phyloP scores from a whole-genome alignment of 164 flowering plant species.

The Vitis labrusca region DNA sequence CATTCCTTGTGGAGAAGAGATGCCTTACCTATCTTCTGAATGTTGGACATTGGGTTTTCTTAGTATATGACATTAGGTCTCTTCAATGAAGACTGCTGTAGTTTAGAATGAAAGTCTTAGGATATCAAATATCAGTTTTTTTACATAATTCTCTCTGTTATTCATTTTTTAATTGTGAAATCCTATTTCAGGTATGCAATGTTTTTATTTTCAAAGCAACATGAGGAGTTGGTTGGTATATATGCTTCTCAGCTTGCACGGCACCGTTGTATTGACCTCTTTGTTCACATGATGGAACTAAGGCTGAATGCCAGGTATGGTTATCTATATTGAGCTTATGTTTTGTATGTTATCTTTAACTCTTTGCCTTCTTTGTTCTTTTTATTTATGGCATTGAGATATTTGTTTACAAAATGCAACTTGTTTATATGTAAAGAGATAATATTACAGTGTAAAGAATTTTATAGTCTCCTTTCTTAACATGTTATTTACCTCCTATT shows the following conservation, averaged over 20 bases:
- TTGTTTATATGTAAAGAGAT: too few species aligned
- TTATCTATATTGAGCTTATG: neutral
- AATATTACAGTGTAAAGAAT: too few species aligned
- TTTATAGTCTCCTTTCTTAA: too few species aligned
- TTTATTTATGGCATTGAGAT: too few species aligned
- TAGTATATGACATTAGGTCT: neutral
- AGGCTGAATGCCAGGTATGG: conserved; percentile 75
- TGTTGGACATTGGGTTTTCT: neutral
- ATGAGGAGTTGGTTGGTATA: conserved; percentile 92
- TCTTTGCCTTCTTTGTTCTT: too few species aligned
- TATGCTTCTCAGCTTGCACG: conserved; percentile 96
- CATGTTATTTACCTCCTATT: too few species aligned
- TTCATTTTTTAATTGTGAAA: neutral
- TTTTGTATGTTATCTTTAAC: neutral
- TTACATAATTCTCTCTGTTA: neutral
- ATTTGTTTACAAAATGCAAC: too few species aligned
- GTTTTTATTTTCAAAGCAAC: conserved; percentile 85
- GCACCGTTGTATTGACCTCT: conserved; percentile 92
- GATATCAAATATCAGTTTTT: neutral
- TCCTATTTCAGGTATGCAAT: conserved; percentile 81
- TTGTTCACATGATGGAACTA: conserved; percentile 98
- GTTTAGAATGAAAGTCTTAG: neutral
- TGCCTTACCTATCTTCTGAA: neutral
- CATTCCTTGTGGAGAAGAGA: too few species aligned
- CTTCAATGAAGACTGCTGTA: conserved; percentile 1